A percentile compares a stretch with the other conserved stretches of the same genome.
Conservation (phyloP, 2,329 filamentous ascomycete species). For the Fusarium albidum region DNA sequence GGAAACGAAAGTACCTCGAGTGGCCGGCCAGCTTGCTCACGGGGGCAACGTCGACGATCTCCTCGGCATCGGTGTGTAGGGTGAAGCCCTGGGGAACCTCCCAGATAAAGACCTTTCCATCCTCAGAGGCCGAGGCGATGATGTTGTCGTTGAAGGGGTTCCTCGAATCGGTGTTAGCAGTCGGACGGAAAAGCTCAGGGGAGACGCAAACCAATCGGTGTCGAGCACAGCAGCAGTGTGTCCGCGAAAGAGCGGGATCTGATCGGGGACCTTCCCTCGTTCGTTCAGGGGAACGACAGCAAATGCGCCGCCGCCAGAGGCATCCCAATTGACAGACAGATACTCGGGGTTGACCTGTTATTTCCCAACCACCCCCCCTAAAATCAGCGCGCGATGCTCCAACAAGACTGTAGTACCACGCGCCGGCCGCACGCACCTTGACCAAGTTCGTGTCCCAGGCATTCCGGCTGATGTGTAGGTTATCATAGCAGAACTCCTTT, state of each 20-base stretch:
- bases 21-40: slow-evolving; percentile 86
- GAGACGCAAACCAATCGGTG: slow-evolving; percentile 82
- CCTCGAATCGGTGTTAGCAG: slow-evolving; percentile 57
- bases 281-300: slow-evolving; percentile 93
- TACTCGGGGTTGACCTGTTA: slow-evolving; percentile 91
- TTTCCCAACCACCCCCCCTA: slow-evolving; percentile 32
- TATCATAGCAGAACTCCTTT: slow-evolving; percentile 99
- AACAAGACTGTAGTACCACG: slow-evolving; percentile 22
- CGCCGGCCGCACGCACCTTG: slow-evolving; percentile 70
- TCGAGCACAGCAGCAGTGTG: slow-evolving; percentile 96
- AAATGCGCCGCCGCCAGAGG: slow-evolving; percentile 94
- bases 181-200: slow-evolving; percentile 10
- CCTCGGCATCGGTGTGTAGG: slow-evolving; percentile 84
- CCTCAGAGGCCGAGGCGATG: slow-evolving; percentile 93
- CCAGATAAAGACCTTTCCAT: slow-evolving; percentile 98
- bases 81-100: slow-evolving; percentile 89
- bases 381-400: slow-evolving; percentile 37
- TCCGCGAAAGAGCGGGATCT: slow-evolving; percentile 92
- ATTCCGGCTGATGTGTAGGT: slow-evolving; percentile 95
- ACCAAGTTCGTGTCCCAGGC: slow-evolving; percentile 99
- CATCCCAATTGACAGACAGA: slow-evolving; percentile 97
- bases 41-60: slow-evolving; percentile 82
- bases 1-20: slow-evolving; percentile 68
- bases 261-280: slow-evolving; percentile 88
- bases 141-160: slow-evolving; percentile 95